A percentile compares a stretch with the other conserved stretches of the same genome.
phyloP scores from a whole-genome alignment of 2,329 filamentous ascomycete species.

The Fonsecaea pugnacius region DNA sequence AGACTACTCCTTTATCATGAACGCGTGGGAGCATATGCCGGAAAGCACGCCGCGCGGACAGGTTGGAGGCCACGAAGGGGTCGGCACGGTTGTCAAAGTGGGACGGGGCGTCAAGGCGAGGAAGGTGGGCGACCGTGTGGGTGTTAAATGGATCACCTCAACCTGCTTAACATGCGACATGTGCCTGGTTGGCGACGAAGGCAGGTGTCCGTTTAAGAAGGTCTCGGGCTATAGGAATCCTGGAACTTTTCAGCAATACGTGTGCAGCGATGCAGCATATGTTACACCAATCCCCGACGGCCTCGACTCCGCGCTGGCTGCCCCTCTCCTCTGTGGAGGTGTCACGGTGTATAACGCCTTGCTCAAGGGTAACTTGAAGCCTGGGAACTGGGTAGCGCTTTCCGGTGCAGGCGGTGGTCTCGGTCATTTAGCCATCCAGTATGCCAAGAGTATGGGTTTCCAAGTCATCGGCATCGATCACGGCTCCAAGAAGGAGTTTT shows the following conservation, averaged over 20 bases:
- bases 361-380: conserved; percentile 61
- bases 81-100: conserved; percentile 60
- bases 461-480: not conserved
- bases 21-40: conserved; percentile 60
- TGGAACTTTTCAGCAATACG: conserved; percentile 72
- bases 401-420: too few relatives aligned
- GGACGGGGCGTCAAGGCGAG: too few relatives aligned
- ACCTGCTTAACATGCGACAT: too few relatives aligned
- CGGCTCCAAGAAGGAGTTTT: too few relatives aligned
- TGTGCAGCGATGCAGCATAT: conserved; percentile 65
- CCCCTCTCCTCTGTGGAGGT: conserved; percentile 69
- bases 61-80: conserved; percentile 70
- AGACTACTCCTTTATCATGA: conserved; percentile 61
- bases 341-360: conserved; percentile 68
- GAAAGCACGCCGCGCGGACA: conserved; percentile 61
- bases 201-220: conserved; percentile 59
- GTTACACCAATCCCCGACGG: conserved; percentile 69
- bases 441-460: not conserved
- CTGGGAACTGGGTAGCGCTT: conserved; percentile 59
- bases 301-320: conserved; percentile 63
- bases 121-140: too few relatives aligned
- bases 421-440: too few relatives aligned
- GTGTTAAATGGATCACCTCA: too few relatives aligned
- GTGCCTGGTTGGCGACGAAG: conserved; percentile 60
- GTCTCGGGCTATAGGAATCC: conserved; percentile 69